Conservation (phyloP, 257 asterid species). For the Nicotiana sylvestris region DNA sequence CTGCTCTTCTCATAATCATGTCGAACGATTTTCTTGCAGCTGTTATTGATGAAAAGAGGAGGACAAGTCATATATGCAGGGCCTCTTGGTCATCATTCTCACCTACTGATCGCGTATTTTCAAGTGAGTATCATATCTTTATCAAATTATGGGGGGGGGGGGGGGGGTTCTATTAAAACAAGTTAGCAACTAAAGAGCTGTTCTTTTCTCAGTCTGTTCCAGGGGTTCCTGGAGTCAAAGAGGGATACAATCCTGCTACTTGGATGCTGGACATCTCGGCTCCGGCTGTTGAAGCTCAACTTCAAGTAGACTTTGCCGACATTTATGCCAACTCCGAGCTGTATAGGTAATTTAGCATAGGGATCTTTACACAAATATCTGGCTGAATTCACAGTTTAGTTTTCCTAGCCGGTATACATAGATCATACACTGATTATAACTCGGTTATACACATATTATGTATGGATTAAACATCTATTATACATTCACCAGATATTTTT, state of each 20-base stretch:
- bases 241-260: conserved; percentile 80
- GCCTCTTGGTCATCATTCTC: conserved; percentile 79
- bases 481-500: too few species aligned
- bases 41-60: conserved; percentile 85
- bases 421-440: too few species aligned
- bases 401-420: too few species aligned
- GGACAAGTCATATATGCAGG: conserved; percentile 73
- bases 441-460: too few species aligned
- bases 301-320: conserved; percentile 69
- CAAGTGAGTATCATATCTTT: conserved; percentile 45
- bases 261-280: conserved; percentile 86
- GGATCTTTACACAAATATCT: too few species aligned
- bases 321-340: conserved; percentile 62
- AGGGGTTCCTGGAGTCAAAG: conserved; percentile 69
- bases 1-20: not conserved
- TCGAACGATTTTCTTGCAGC: conserved; percentile 30
- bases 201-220: conserved; percentile 48
- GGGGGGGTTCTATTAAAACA: not conserved
- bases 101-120: conserved; percentile 53
- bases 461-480: too few species aligned
- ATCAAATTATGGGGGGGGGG: not conserved
- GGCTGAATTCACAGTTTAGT: too few species aligned
- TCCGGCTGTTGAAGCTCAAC: conserved; percentile 62
- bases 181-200: not conserved
- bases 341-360: conserved; percentile 22